These are phyloP conservation scores for Mucor indicus DNA, from an alignment of 371 early-diverging fungal species.

Conservation along the genomic window DNA sequence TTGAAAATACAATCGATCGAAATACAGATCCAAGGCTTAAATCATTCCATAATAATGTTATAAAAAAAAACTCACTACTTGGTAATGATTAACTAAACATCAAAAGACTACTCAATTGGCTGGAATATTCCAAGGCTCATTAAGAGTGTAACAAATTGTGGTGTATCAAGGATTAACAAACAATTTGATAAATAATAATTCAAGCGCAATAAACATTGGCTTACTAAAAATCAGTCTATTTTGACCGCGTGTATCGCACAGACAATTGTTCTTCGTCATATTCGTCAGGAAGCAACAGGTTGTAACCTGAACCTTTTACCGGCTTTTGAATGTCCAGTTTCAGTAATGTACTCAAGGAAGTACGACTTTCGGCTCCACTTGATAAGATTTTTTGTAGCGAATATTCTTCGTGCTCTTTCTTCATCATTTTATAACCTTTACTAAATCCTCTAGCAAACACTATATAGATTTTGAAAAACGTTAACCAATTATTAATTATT, in stretches of 20 bases:
- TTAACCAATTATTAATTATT: too few relatives aligned
- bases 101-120: neutral
- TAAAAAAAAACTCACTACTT: conserved; percentile 1
- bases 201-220: too few relatives aligned
- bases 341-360: too few relatives aligned
- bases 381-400: too few relatives aligned
- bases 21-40: neutral
- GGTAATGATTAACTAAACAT: neutral
- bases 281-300: conserved; percentile 1
- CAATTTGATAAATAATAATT: too few relatives aligned
- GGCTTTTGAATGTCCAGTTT: conserved; percentile 1
- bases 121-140: neutral
- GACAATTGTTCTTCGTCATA: neutral
- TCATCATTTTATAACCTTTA: too few relatives aligned
- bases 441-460: too few relatives aligned
- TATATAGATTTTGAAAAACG: too few relatives aligned
- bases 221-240: too few relatives aligned
- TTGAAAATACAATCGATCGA: conserved; percentile 1
- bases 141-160: neutral
- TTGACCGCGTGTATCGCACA: neutral
- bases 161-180: too few relatives aligned
- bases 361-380: too few relatives aligned
- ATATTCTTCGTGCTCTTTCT: too few relatives aligned
- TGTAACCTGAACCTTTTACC: neutral
- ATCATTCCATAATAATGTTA: conserved; percentile 2